Evolutionary conservation across 352 stramenopile genomes (phyloP).

Genomic region (Chrysophaeum taylorii): DNA sequence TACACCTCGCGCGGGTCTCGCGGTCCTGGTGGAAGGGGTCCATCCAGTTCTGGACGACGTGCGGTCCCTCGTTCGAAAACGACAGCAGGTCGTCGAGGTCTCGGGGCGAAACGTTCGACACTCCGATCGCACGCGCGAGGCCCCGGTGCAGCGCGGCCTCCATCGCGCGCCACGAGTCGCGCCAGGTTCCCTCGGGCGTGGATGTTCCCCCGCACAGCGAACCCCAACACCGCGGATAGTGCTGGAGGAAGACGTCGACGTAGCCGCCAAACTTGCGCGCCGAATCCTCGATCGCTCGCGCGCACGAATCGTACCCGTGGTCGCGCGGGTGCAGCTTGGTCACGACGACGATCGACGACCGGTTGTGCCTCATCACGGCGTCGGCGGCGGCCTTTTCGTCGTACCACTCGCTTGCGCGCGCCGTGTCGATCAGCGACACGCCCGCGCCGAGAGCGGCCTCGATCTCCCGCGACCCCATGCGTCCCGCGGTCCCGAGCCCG

Average conservation of each 20-base stretch:
- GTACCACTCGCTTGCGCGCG: slow-evolving; percentile 51
- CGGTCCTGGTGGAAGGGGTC: slow-evolving; percentile 53
- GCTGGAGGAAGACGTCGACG: slow-evolving; percentile 49
- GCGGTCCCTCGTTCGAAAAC: slow-evolving; percentile 30
- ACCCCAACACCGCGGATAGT: slow-evolving; percentile 49
- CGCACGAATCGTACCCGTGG: slow-evolving; percentile 35
- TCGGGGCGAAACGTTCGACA: slow-evolving; percentile 34
- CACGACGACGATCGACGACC: slow-evolving; percentile 43
- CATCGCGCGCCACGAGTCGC: slow-evolving; percentile 44
- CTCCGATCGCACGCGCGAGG: slow-evolving; percentile 41
- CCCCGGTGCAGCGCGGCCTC: slow-evolving; percentile 38
- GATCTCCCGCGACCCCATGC: slow-evolving; percentile 28
- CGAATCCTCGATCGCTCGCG: slow-evolving; percentile 29
- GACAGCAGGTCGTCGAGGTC: slow-evolving; percentile 40
- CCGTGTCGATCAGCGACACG: slow-evolving; percentile 48
- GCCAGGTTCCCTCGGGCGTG: slow-evolving; percentile 40
- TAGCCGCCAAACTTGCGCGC: slow-evolving; percentile 28
- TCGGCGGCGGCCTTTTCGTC: slow-evolving; percentile 44
- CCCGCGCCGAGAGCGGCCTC: slow-evolving; percentile 35
- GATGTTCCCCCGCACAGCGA: slow-evolving; percentile 27
- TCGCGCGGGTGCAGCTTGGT: slow-evolving; percentile 56
- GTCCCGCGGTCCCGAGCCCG: slow-evolving; percentile 44
- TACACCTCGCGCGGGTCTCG: slow-evolving; percentile 28
- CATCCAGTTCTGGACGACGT: slow-evolving; percentile 59
- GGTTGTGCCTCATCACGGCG: slow-evolving; percentile 25